Conservation (phyloP, 371 early-diverging fungal species). For the Apophysomyces trapeziformis region DNA sequence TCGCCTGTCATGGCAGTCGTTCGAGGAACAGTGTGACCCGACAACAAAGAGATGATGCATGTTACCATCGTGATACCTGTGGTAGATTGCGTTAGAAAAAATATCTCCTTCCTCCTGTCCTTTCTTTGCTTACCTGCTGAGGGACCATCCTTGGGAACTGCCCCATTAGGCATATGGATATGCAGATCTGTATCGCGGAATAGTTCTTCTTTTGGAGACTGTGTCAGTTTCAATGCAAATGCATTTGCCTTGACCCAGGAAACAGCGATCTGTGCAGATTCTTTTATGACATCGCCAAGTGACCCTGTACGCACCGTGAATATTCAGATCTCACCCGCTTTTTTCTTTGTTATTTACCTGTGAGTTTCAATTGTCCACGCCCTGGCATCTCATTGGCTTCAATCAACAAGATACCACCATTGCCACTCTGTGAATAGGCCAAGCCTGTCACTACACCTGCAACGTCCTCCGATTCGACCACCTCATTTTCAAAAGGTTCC, state of each 20-base stretch:
- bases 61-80: conserved; percentile 71
- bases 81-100: background rate
- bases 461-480: conserved; percentile 56
- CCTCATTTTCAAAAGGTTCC: conserved; percentile 66
- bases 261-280: conserved; percentile 81
- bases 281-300: conserved; percentile 86
- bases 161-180: conserved; percentile 86
- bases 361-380: conserved; percentile 68
- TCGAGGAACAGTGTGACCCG: conserved; percentile 54
- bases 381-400: conserved; percentile 84
- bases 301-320: conserved; percentile 52
- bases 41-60: conserved; percentile 76
- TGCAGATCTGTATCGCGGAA: conserved; percentile 72
- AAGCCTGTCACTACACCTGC: conserved; percentile 87
- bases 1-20: conserved; percentile 89
- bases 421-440: conserved; percentile 80
- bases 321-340: background rate
- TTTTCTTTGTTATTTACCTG: conserved; percentile 43
- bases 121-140: conserved; percentile 40
- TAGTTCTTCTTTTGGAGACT: conserved; percentile 38
- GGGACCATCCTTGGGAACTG: conserved; percentile 88
- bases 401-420: conserved; percentile 79
- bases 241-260: conserved; percentile 84
- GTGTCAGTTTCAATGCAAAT: conserved; percentile 58
- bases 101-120: background rate